Evolutionary conservation across 768 basidiomycete species (phyloP), one percentile per base, ranked within the genome.

Genomic region (Crucibulum laeve): DNA sequence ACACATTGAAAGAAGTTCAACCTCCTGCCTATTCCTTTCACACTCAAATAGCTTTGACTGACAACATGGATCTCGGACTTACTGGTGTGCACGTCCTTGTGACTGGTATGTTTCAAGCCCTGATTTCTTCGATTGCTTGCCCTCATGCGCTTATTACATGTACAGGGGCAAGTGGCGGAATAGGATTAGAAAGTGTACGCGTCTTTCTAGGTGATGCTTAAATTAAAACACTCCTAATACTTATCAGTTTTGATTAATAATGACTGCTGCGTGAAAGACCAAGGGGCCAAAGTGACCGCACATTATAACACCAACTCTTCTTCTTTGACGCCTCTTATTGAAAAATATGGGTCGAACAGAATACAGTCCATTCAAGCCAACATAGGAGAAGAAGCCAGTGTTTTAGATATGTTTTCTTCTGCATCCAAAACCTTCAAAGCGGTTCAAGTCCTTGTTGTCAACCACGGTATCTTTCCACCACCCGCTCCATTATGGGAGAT

Each of bases 151-250:
- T 56, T 36, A 7, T 6, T 18, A 36, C 28, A n/a, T n/a, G n/a
- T 36, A 36, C 35, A 81, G 87, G 87, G 38, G 84, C 85, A 2
- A 85, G 80, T 51, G 85, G 86, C 3, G 86, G 84, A 1, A 88
- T 90, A 25, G 87, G 87, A 6, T 65, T 85, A 0, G 80, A 76
- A 51, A 84, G 80, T 3, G 68, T 70, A 13, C 67, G 67, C 10
- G 54, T 75, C 0, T 88, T 80, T 55, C 69, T 81, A 24, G 68
- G 84, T 80, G 8, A 10, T 7, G 18, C 18, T 36, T 18, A 45
- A 55, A 68, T 63, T 22, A 8, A 4, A 33, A 30, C 11, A 21
- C 32, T 15, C 33, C 41, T 19, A 13, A 21, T 26, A 33, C 14
- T 21, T 13, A 32, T 24, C 24, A 24, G 40, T 32, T n/a, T 26